Evolutionary conservation across 2,329 filamentous ascomycete species (phyloP), one percentile per base, ranked within the genome.

Genomic region (Xylaria sp.): DNA sequence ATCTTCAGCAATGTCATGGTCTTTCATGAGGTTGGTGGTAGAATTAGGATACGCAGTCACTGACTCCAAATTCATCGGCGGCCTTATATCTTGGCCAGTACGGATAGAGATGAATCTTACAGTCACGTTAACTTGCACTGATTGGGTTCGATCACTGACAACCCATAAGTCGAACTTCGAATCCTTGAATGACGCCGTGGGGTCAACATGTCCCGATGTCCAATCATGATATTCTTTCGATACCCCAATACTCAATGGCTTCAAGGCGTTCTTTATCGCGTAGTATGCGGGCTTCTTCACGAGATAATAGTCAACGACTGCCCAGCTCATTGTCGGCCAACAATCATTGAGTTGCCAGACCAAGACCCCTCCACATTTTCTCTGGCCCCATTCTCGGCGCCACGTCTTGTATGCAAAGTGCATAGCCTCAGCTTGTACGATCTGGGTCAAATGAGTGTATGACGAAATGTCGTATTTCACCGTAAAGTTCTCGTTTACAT

Each of bases 401-500:
- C 89, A 87, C 3, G 80, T 77, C 45, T 84, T 80, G 73, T 87
- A 87, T 0, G 85, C 84, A 38, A 79, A 82, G 3, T 80, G 78
- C 72, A 87, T 80, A 55, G 84, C 81, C 69, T 87, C 85, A 2
- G 83, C 80, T 75, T 87, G 85, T 66, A 84, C 81, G 5, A 87
- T 73, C 68, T 87, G 85, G 0, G 85, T 86, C 25, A 81, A 77
- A 70, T 87, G 89, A 65, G 87, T 82, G 72, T 87, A 88, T 55
- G 83, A 81, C 1, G 62, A 58, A n/a, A 79, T 73, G 38, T 79
- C 74, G 27, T 71, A 75, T 15, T 76, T 82, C 42, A 83, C 84
- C 2, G 86, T 85, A 73, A 94, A 88, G 79, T 94, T 95, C 74
- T 94, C 92, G 13, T 90, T 87, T 1, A 94, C 81, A 73, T 95